A percentile compares a stretch with the other conserved stretches of the same genome.
Conservation (phyloP, 2,329 filamentous ascomycete genomes). For the Didymella sp. region DNA sequence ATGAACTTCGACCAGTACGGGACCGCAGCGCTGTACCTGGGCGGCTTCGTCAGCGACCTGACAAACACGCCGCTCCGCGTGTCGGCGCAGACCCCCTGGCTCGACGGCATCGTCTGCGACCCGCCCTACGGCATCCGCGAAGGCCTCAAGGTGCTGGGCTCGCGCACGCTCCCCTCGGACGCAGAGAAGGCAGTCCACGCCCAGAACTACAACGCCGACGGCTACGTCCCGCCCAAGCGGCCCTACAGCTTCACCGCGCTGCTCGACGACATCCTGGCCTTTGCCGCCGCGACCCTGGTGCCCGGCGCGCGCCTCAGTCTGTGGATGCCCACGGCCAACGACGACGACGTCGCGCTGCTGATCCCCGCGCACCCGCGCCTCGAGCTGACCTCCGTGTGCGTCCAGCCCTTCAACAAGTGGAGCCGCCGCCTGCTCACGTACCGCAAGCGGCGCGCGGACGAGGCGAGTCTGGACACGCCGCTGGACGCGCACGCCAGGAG, state of each 20-base stretch:
- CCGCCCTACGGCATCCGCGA: slow-evolving; percentile 96
- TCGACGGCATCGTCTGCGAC: slow-evolving; percentile 94
- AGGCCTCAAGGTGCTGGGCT: slow-evolving; percentile 85
- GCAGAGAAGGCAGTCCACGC: slow-evolving; percentile 36
- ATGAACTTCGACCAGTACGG: slow-evolving; percentile 88
- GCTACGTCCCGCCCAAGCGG: slow-evolving; percentile 85
- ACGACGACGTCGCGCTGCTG: slow-evolving; percentile 70
- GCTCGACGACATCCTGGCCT: slow-evolving; percentile 86
- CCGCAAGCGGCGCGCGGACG: slow-evolving; percentile 67
- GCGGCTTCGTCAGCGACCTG: slow-evolving; percentile 83
- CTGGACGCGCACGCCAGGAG: slow-evolving; percentile 3
- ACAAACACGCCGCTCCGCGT: slow-evolving; percentile 78
- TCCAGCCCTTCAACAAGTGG: slow-evolving; percentile 93
- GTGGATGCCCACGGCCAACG: slow-evolving; percentile 89
- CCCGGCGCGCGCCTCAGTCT: slow-evolving; percentile 82
- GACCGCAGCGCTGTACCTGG: slow-evolving; percentile 70
- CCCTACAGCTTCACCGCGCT: slow-evolving; percentile 92
- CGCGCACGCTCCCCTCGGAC: slow-evolving; percentile 60
- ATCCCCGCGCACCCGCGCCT: slow-evolving; percentile 80
- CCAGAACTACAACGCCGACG: slow-evolving; percentile 42
- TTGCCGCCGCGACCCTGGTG: slow-evolving; percentile 78
- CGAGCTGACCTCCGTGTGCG: slow-evolving; percentile 75
- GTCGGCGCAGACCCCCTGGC: slow-evolving; percentile 50
- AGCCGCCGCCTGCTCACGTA: slow-evolving; percentile 90
- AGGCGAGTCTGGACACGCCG: slow-evolving; percentile 15